These are phyloP conservation scores for Xylaria sp. DNA, from an alignment of 2,329 filamentous ascomycete genomes.

Conservation along the genomic window DNA sequence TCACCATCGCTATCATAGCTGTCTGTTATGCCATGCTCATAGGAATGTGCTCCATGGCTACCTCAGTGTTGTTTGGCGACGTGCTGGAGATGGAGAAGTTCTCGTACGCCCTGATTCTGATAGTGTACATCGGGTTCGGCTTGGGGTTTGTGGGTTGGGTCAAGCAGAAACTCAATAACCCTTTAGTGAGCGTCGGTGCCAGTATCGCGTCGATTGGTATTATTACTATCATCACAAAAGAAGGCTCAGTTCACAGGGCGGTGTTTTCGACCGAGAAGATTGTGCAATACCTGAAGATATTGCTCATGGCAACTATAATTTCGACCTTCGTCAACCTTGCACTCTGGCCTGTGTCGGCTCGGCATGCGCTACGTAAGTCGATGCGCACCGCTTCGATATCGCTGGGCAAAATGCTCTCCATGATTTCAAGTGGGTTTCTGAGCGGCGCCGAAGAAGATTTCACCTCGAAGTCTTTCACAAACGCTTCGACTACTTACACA, in stretches of 20 bases:
- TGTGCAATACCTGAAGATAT: slow-evolving; percentile 82
- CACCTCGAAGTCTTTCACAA: slow-evolving; percentile 71
- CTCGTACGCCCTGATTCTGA: slow-evolving; percentile 81
- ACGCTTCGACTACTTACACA: slow-evolving; percentile 72
- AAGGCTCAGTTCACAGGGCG: slow-evolving; percentile 85
- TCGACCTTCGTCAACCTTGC: slow-evolving; percentile 80
- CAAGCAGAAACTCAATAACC: slow-evolving; percentile 81
- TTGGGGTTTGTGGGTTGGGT: slow-evolving; percentile 90
- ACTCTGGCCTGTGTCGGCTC: slow-evolving; percentile 82
- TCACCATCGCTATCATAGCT: slow-evolving; percentile 78
- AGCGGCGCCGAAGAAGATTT: slow-evolving; percentile 84
- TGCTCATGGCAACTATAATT: slow-evolving; percentile 79
- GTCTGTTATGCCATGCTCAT: slow-evolving; percentile 82
- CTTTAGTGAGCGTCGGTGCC: slow-evolving; percentile 84
- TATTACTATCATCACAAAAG: slow-evolving; percentile 90
- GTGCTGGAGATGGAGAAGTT: slow-evolving; percentile 73
- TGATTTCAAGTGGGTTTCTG: slow-evolving; percentile 85
- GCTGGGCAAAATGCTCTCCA: slow-evolving; percentile 82
- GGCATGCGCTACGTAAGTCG: slow-evolving; percentile 76
- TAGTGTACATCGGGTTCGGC: slow-evolving; percentile 86
- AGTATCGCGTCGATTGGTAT: slow-evolving; percentile 89
- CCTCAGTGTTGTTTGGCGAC: slow-evolving; percentile 80
- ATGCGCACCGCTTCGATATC: slow-evolving; percentile 79
- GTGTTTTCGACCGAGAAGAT: slow-evolving; percentile 86
- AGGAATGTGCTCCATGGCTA: slow-evolving; percentile 86